A percentile compares a stretch with the other conserved stretches of the same genome.
These are phyloP conservation scores for Elsinoe fawcettii DNA, from an alignment of 2,329 filamentous ascomycete genomes.

Conservation along the genomic window DNA sequence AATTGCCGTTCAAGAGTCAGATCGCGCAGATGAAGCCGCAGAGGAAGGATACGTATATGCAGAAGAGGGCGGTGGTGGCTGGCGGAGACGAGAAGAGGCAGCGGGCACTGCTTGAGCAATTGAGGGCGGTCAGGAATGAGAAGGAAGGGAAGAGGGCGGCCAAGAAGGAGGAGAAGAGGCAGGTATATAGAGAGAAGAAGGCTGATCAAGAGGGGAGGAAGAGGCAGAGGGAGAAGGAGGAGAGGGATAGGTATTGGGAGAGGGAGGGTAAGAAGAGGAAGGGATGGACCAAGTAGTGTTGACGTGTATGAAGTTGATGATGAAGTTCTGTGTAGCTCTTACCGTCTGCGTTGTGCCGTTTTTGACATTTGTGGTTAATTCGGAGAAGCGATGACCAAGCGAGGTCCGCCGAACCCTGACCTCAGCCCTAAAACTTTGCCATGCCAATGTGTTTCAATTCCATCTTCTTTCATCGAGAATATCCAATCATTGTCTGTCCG, in stretches of 20 bases:
- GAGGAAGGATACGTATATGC: slow-evolving; percentile 76
- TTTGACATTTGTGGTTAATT: too few relatives aligned
- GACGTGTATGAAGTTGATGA: too few relatives aligned
- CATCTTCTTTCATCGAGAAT: not conserved
- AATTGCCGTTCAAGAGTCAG: slow-evolving; percentile 88
- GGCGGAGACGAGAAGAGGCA: slow-evolving; percentile 80
- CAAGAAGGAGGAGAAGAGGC: slow-evolving; percentile 82
- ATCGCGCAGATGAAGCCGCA: slow-evolving; percentile 74
- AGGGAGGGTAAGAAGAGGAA: slow-evolving; percentile 77
- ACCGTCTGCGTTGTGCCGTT: too few relatives aligned
- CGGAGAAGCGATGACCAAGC: not conserved
- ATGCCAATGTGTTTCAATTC: not conserved
- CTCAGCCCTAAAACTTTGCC: not conserved
- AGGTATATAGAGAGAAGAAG: slow-evolving; percentile 74
- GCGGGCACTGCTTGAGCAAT: slow-evolving; percentile 82
- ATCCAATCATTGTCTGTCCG: not conserved
- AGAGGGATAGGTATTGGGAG: slow-evolving; percentile 87
- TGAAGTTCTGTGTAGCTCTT: too few relatives aligned
- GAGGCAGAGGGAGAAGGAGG: slow-evolving; percentile 75
- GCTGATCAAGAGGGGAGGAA: slow-evolving; percentile 78
- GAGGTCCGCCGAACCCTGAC: not conserved
- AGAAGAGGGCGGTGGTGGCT: slow-evolving; percentile 86
- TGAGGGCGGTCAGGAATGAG: slow-evolving; percentile 83
- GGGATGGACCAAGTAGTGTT: slow-evolving; percentile 45
- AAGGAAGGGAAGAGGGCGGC: slow-evolving; percentile 73